Conservation (phyloP, 2,329 filamentous ascomycete species). For the Atkinsonella hypoxylon region DNA sequence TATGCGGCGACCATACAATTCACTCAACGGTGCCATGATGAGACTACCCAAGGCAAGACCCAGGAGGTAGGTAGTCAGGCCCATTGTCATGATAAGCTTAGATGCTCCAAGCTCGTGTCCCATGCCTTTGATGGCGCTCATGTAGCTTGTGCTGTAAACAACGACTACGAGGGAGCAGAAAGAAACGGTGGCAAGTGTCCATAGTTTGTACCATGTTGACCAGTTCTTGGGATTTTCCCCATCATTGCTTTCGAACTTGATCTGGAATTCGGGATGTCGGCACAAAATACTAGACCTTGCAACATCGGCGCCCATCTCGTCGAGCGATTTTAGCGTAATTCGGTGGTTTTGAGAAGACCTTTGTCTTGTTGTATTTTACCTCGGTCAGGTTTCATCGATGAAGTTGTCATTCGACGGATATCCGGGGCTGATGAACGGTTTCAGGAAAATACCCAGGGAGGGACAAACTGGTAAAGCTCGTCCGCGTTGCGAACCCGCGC, state of each 20-base stretch:
- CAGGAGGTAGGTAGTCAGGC: conserved; percentile 66
- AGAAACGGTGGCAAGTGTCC: conserved; percentile 31
- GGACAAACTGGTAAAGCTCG: no score
- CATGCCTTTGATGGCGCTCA: conserved; percentile 57
- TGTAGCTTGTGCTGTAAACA: conserved; percentile 69
- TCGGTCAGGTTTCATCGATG: no score
- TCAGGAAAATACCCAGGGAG: no score
- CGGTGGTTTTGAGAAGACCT: no score
- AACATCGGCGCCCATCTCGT: not conserved
- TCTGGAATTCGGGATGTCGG: conserved; percentile 47
- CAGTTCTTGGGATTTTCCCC: conserved; percentile 57
- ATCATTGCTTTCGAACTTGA: conserved; percentile 59
- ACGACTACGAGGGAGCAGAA: conserved; percentile 40
- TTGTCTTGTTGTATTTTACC: no score
- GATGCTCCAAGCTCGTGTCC: conserved; percentile 50
- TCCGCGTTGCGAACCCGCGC: no score
- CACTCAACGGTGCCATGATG: conserved; percentile 60
- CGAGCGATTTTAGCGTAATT: no score
- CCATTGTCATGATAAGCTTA: conserved; percentile 53
- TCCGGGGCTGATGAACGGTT: no score
- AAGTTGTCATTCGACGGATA: no score
- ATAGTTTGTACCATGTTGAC: conserved; percentile 36
- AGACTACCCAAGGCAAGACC: conserved; percentile 62
- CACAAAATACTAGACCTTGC: not conserved
- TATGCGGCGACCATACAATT: conserved; percentile 54